Evolutionary conservation across 805 yeast genomes (phyloP), one percentile per base, ranked within the genome.

Genomic region (Kazachstania taianensis): DNA sequence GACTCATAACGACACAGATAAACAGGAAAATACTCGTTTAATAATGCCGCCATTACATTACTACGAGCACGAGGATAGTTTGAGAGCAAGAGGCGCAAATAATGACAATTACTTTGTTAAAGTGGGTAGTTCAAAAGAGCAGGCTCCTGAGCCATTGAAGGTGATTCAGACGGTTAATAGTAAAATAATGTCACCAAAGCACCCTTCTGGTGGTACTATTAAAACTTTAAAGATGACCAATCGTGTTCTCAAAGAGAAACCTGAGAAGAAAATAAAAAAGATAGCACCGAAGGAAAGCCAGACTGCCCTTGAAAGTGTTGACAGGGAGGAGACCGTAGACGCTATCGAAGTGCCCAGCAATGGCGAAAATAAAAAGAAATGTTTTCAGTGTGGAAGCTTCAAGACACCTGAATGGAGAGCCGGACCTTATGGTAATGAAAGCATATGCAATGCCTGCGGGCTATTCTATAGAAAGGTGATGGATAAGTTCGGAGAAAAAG

Each of bases 401-500:
- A 25, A 34, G 31, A 82, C 94, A 0, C 96, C 96, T 0, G 96
- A 87, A 57, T 86, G 96, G 96, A 69, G 96, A 52, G 67, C 80
- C 41, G 96, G 96, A 0, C 95, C 95, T 1, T 70, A 73, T 39
- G 94, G 94, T 0, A 73, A 78, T 4, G 69, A 84, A 48, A 81
- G 89, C 0, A 64, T 86, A 40, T 86, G 96, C 59, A 86, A 86
- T 57, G 96, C 96, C 0, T 87, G 96, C 61, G 96, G 96, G 0
- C 62, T 87, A 32, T 81, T 76, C 48, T 78, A 70, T 50, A 67
- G 80, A 12, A 81, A 81, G 50, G 52, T 81, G 37, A 61, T 67
- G 5, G 74, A 67, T 25, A 52, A 48, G 35, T 54, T 54, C 35
- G 49, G 50, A 13, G 29, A 25, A 2, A 44, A 44, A 25, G 47